Evolutionary conservation across 305 asterid species (phyloP).

Genomic region (Fraxinus dipetala): DNA sequence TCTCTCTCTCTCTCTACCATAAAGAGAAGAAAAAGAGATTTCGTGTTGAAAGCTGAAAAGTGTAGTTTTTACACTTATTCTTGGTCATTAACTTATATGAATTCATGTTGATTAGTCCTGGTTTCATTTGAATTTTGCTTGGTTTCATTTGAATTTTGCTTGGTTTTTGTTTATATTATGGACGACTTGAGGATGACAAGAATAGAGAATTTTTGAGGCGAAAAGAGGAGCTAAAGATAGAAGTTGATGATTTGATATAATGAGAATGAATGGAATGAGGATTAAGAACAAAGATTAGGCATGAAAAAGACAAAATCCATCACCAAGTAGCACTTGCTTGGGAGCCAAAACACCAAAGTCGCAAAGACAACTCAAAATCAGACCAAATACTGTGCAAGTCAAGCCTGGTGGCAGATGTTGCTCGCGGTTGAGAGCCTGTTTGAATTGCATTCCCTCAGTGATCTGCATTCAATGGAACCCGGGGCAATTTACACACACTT

Average conservation of each 20-base stretch:
- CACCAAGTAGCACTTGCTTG: neutral
- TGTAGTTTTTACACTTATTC: too few species aligned
- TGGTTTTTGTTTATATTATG: neutral
- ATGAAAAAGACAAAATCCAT: neutral
- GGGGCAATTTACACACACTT: neutral
- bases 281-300: neutral
- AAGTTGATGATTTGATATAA: neutral
- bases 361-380: neutral
- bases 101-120: neutral
- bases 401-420: neutral
- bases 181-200: neutral
- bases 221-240: neutral
- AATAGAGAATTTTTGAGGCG: neutral
- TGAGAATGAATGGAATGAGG: neutral
- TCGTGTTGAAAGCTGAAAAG: too few species aligned
- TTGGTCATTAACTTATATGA: neutral
- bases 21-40: too few species aligned
- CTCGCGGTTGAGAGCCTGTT: neutral
- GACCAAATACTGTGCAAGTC: neutral
- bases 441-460: neutral
- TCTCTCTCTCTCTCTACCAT: too few species aligned
- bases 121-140: neutral
- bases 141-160: neutral
- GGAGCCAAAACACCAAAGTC: neutral
- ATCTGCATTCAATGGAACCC: neutral